Evolutionary conservation across 257 asterid species (phyloP).

Genomic region (Solanum habrochaites): DNA sequence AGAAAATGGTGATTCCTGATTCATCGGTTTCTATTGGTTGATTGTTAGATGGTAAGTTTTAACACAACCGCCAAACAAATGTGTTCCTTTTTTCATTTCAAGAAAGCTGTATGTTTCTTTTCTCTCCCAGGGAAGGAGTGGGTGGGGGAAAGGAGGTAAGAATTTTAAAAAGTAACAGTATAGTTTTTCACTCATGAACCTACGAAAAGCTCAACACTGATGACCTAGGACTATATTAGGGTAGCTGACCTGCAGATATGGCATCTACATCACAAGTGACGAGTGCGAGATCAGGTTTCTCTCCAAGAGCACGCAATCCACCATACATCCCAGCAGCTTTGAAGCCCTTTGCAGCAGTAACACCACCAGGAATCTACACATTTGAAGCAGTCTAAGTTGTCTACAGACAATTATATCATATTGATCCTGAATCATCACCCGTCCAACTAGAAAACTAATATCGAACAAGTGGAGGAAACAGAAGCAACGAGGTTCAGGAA

Average conservation of each 20-base stretch:
- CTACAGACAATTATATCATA: neutral
- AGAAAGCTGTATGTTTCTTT: neutral
- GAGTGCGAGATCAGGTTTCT: conserved; percentile 96
- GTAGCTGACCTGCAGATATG: conserved; percentile 59
- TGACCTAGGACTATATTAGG: neutral
- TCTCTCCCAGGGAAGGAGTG: neutral
- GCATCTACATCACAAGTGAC: conserved; percentile 89
- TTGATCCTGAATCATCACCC: neutral
- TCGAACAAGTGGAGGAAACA: neutral
- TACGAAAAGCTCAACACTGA: neutral
- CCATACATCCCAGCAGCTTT: conserved; percentile 96
- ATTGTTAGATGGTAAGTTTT: neutral
- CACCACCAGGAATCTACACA: conserved; percentile 85
- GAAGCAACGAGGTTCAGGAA: neutral
- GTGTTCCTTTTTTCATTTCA: neutral
- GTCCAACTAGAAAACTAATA: neutral
- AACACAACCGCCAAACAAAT: neutral
- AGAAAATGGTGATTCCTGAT: neutral
- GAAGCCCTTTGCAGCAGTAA: conserved; percentile 89
- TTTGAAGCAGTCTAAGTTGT: conserved; percentile 8
- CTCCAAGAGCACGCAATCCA: conserved; percentile 91
- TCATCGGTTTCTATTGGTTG: neutral
- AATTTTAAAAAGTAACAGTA: neutral
- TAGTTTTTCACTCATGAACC: neutral
- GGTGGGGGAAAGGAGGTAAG: neutral